These are phyloP conservation scores for Fusarium sp. DNA, from an alignment of 2,329 filamentous ascomycete species.

Conservation along the genomic window DNA sequence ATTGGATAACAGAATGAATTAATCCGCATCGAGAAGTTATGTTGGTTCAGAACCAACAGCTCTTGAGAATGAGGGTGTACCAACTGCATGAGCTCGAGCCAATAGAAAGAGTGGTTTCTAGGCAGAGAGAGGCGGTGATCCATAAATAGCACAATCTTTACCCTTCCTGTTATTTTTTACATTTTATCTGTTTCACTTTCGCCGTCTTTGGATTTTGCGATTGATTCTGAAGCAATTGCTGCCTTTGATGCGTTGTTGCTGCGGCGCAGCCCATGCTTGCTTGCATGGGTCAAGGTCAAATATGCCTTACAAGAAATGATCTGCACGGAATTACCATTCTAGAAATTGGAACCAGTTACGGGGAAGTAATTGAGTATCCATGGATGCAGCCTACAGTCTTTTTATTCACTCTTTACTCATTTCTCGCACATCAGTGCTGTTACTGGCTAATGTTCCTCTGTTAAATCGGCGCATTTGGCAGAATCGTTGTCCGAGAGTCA, in stretches of 20 bases:
- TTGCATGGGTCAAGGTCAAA: accelerated
- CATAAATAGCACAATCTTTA: not conserved
- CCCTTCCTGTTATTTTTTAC: not conserved
- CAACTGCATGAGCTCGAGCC: not conserved
- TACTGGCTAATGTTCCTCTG: accelerated
- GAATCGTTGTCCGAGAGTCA: not conserved
- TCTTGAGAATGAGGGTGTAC: not conserved
- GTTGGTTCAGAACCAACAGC: not conserved
- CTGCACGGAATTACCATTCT: not conserved
- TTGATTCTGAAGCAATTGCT: not conserved
- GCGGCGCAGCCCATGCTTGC: not conserved
- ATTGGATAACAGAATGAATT: not conserved
- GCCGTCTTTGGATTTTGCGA: not conserved
- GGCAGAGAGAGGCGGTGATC: not conserved
- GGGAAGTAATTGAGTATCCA: not conserved
- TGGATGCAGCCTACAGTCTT: too few species aligned
- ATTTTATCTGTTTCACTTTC: not conserved
- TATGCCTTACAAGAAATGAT: not conserved
- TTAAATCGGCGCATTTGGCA: too few species aligned
- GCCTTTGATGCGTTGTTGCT: not conserved
- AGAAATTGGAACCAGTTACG: not conserved
- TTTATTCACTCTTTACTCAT: not conserved
- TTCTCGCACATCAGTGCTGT: too few species aligned
- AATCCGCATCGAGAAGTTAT: not conserved
- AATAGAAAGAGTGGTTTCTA: not conserved